Base-by-base conservation (phyloP, 306 rosid genomes). In the Lathyrus sativus region DNA sequence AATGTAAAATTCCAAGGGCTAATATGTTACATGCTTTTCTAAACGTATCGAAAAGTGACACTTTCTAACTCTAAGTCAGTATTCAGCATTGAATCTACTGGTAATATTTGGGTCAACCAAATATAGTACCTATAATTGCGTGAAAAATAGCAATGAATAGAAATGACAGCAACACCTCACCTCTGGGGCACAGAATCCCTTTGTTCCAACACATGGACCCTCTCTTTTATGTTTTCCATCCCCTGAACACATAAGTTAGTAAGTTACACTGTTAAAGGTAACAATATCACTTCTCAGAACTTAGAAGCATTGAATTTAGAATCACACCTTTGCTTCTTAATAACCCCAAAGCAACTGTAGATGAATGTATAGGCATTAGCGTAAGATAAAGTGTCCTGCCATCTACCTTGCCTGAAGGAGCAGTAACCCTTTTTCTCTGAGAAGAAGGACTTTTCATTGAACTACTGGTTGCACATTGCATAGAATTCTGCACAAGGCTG, bases 181-280 rank as follows among this genome's bases (percentile, higher is more conserved):
- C 91, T 88, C 95, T 3, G 95, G 95, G 61, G 95, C 95, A 50
- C 95, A 86, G 78, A 84, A 88, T 60, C 95, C 91, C 79, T 86
- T 88, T 33, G 95, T 88, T 80, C 95, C 89, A 65, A 78, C 87
- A 67, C 91, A 88, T 62, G 87, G 76, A 70, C 95, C 91, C 62
- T 86, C 95, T 78, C 74, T 80, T 72, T 83, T 88, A 24, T 46
- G 76, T 57, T 86, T 88, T 65, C 80, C 86, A 76, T 55, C 75
- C 41, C 85, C 95, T 88, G 80, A 13, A 61, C 62, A 78, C 2
- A 61, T 22, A 37, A 17, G 65, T 55, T 69, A 72, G 58, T 49
- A 43, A 12, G 50, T 1, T 18, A 18, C 5, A 51, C n/a, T 2
- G n/a, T 51, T 51, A 14, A 62, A 46, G 39, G 53, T 60, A 73